These are phyloP conservation scores for Protomyces arabidopsidicola DNA, from an alignment of 1,139 yeast genomes.

Conservation along the genomic window DNA sequence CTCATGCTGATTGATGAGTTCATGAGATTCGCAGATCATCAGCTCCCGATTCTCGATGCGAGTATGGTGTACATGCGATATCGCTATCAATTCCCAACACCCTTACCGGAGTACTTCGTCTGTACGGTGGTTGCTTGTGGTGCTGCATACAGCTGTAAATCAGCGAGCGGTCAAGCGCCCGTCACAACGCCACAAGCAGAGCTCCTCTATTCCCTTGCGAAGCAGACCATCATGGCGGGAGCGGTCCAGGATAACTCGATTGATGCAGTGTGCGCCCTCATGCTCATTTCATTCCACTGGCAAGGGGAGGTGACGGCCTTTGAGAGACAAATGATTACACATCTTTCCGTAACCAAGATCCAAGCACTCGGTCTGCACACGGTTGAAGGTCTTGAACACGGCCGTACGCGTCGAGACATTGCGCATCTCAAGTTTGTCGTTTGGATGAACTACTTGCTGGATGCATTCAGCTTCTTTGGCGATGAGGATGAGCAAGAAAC, in stretches of 20 bases:
- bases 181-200: constrained; percentile 2
- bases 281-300: constrained; percentile 11
- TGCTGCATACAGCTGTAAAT: constrained; percentile 2
- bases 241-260: constrained; percentile 3
- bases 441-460: constrained; percentile 16
- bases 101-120: constrained; percentile 7
- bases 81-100: constrained; percentile 5
- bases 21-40: constrained; percentile 1
- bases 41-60: constrained; percentile 13
- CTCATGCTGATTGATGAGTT: constrained; percentile 7
- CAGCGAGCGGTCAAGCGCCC: constrained; percentile 6
- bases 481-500: constrained; percentile 3
- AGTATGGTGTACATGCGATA: constrained; percentile 16
- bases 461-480: constrained; percentile 7
- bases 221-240: constrained; percentile 1
- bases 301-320: constrained; percentile 6
- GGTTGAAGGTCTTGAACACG: not conserved
- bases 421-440: constrained; percentile 12
- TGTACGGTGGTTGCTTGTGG: constrained; percentile 18
- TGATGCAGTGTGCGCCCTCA: constrained; percentile 8
- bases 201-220: constrained; percentile 13
- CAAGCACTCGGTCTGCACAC: constrained; percentile 6
- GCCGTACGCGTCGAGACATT: constrained; percentile 4
- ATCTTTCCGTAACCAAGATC: constrained; percentile 1
- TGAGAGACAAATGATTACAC: constrained; percentile 7